phyloP scores from a whole-genome alignment of 2,329 filamentous ascomycete species.

The Colletotrichum sublineola region DNA sequence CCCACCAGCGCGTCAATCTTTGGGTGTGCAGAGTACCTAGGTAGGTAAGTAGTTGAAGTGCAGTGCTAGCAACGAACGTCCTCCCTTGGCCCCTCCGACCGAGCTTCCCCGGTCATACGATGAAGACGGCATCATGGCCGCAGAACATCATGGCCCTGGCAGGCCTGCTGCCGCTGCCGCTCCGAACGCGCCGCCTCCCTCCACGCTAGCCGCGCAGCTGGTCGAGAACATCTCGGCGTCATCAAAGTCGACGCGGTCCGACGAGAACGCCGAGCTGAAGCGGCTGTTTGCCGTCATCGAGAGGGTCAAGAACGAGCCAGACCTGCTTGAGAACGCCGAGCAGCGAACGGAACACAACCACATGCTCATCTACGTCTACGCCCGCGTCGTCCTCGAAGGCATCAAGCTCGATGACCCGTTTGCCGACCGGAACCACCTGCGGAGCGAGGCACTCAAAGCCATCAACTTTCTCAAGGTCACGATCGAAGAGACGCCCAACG shows the following conservation, averaged over 20 bases:
- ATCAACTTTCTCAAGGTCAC: conserved; percentile 83
- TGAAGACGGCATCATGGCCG: conserved; percentile 34
- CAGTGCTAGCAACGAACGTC: conserved; percentile 2
- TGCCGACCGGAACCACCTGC: conserved; percentile 66
- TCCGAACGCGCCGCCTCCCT: conserved; percentile 72
- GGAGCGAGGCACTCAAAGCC: conserved; percentile 76
- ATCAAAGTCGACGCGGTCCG: conserved; percentile 70
- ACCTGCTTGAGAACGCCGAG: conserved; percentile 70
- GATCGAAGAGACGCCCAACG: conserved; percentile 78
- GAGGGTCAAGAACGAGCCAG: conserved; percentile 64
- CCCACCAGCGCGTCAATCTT: conserved; percentile 26
- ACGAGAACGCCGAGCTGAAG: conserved; percentile 81
- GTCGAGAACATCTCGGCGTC: conserved; percentile 83
- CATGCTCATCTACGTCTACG: conserved; percentile 86
- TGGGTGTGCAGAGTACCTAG: not conserved
- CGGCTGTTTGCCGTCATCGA: conserved; percentile 73
- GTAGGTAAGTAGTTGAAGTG: not conserved
- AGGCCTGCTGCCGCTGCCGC: conserved; percentile 35
- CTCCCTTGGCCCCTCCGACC: not conserved
- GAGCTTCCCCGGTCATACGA: conserved; percentile 11
- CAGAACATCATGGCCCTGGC: conserved; percentile 31
- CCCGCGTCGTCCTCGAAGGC: conserved; percentile 81
- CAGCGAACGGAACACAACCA: conserved; percentile 83
- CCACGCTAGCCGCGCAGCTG: conserved; percentile 88
- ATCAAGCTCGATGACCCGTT: conserved; percentile 78